These are phyloP conservation scores for Rhodotorula sp. DNA, from an alignment of 1,284 basidiomycete species.

Conservation along the genomic window DNA sequence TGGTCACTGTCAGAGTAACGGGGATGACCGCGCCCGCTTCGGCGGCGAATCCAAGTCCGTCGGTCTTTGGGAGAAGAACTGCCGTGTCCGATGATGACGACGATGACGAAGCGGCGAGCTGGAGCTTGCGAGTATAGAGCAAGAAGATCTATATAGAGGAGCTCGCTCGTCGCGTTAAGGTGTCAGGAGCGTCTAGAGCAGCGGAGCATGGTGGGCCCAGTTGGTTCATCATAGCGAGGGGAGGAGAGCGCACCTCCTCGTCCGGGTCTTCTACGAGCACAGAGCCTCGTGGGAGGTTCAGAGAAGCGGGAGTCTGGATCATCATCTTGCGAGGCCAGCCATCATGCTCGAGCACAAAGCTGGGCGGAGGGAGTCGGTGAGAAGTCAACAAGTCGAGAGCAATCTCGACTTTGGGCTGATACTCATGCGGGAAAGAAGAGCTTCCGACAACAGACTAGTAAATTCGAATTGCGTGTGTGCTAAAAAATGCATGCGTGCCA, in stretches of 20 bases:
- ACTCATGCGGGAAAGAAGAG: background rate
- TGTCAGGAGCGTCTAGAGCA: background rate
- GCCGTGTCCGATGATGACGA: background rate
- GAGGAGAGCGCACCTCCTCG: conserved; percentile 29
- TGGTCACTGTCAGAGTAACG: conserved; percentile 12
- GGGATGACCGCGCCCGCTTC: conserved; percentile 14
- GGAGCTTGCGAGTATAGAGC: conserved; percentile 31
- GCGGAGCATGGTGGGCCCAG: background rate
- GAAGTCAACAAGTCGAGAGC: background rate
- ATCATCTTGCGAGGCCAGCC: background rate
- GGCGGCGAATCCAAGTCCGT: conserved; percentile 21
- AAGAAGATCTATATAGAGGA: conserved; percentile 31
- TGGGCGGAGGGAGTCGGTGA: background rate
- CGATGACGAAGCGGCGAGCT: background rate
- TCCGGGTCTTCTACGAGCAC: conserved; percentile 28
- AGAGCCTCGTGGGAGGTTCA: conserved; percentile 9
- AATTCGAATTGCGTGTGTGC: too few relatives aligned
- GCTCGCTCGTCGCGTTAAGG: background rate
- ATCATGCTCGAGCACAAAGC: background rate
- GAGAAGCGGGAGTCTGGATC: background rate
- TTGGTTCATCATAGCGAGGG: background rate
- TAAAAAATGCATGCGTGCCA: too few relatives aligned
- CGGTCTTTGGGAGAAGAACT: background rate
- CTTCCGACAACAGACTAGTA: too few relatives aligned
- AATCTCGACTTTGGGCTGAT: background rate